These are phyloP conservation scores for Ceratocystis albifundus DNA, from an alignment of 2,329 filamentous ascomycete species.

Conservation along the genomic window DNA sequence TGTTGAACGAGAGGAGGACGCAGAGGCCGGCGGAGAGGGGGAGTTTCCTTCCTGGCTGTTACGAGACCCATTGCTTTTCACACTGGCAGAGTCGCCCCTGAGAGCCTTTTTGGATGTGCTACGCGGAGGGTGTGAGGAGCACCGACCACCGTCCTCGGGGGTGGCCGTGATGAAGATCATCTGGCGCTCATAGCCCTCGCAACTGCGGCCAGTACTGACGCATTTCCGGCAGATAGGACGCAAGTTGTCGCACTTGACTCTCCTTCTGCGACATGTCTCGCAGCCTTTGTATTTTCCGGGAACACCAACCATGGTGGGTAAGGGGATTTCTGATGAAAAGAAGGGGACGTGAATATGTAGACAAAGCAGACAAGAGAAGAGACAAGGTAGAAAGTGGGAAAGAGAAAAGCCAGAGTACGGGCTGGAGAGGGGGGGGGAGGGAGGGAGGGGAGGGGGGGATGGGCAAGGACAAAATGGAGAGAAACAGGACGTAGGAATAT, in stretches of 20 bases:
- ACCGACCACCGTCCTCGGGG: conserved; percentile 41
- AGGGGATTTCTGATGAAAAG: neutral
- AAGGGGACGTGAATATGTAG: neutral
- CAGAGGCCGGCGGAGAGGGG: conserved; percentile 13
- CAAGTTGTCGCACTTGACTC: conserved; percentile 55
- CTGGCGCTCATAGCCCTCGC: conserved; percentile 51
- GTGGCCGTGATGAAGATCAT: conserved; percentile 55
- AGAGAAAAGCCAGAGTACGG: neutral
- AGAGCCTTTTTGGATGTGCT: conserved; percentile 30
- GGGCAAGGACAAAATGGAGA: neutral
- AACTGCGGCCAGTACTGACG: conserved; percentile 43
- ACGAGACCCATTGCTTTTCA: conserved; percentile 29
- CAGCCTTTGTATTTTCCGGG: conserved; percentile 54
- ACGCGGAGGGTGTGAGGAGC: conserved; percentile 44
- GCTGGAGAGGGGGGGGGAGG: neutral
- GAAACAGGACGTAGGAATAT: neutral
- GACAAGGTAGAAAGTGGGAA: neutral
- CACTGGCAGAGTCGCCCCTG: conserved; percentile 24
- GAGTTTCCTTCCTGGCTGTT: conserved; percentile 22
- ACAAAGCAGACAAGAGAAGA: neutral
- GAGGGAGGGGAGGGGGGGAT: neutral
- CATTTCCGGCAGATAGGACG: conserved; percentile 51
- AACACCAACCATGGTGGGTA: conserved; percentile 45
- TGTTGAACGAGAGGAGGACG: neutral
- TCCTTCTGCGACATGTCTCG: conserved; percentile 47